Base-by-base conservation (phyloP, 495 filamentous ascomycete species). In the Podospora didyma region DNA sequence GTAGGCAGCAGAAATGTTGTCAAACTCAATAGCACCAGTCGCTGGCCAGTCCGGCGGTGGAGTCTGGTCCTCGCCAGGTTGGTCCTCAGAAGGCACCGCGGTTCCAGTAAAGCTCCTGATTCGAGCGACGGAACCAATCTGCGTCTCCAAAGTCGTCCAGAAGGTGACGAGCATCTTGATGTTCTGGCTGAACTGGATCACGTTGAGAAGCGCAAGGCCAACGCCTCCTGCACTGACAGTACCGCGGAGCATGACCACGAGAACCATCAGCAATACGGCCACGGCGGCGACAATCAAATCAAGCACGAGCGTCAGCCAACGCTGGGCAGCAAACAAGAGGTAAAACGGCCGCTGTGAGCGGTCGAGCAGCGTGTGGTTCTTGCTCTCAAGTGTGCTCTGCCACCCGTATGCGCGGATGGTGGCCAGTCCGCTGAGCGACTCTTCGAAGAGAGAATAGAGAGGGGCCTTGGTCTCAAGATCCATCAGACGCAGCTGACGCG, bases 391-490 rank as follows among this genome's bases (percentile, higher is more conserved):
- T 1, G 52, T 49, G 0, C 34, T 24, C 34, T 67, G 51, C 74
- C 78, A 80, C 39, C 74, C 69, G 55, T 81, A 78, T 2, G 79
- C 72, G 37, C 77, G 73, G 46, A 83, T 73, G 11, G 75, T 77
- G 2, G 66, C 60, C 5, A 80, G 56, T 0, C 80, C 71, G 46
- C 49, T 51, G 14, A 69, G 58, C 0, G 71, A 73, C 47, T 89
- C 86, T 35, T 80, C 74, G 51, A 87, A 86, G 24, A 83, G 75
- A 0, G 82, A 79, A 58, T 82, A 87, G 3, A 87, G 67, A 2
- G 84, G 80, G 3, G 84, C 76, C 63, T 86, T 85, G 22, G 80
- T 73, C 66, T 87, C 84, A 16, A 87, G 70, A 39, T 87, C 85
- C 39, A 89, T 69, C 47, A 84, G 73, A 44, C 86, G 80, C 10